A percentile compares a stretch with the other conserved stretches of the same genome.
These are phyloP conservation scores for Vitis hybrid DNA, from an alignment of 177 flowering plant genomes.

Conservation along the genomic window DNA sequence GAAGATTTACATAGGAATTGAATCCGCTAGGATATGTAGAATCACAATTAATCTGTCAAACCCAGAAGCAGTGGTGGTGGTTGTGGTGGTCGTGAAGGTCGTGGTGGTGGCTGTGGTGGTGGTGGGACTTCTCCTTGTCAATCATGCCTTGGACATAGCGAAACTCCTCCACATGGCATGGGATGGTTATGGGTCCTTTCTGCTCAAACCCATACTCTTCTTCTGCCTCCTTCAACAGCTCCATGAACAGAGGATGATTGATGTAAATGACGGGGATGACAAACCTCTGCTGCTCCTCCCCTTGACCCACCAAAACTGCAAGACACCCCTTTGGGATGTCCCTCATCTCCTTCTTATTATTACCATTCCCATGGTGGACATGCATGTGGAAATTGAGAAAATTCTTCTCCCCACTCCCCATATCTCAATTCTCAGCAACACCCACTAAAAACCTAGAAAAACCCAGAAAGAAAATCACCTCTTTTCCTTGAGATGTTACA, in stretches of 20 bases:
- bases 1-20: no score
- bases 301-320: constrained; percentile 71
- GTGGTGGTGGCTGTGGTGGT: constrained; percentile 25
- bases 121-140: constrained; percentile 39
- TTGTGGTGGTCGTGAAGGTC: constrained; percentile 18
- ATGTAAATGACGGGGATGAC: constrained; percentile 73
- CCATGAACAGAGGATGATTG: constrained; percentile 73
- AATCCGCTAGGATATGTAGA: neutral
- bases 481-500: constrained; percentile 6
- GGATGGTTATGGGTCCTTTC: constrained; percentile 69
- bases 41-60: constrained; percentile 11
- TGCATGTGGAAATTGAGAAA: constrained; percentile 31
- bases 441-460: neutral
- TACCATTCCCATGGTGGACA: constrained; percentile 15
- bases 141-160: constrained; percentile 58
- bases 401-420: constrained; percentile 28
- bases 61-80: constrained; percentile 43
- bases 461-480: neutral
- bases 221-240: constrained; percentile 73
- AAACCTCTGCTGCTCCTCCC: constrained; percentile 61
- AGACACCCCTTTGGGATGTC: constrained; percentile 66
- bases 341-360: constrained; percentile 15
- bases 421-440: neutral
- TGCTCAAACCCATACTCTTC: constrained; percentile 81
- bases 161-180: constrained; percentile 79